Evolutionary conservation across 2,329 filamentous ascomycete genomes (phyloP).

Genomic region (Daldinia sp.): DNA sequence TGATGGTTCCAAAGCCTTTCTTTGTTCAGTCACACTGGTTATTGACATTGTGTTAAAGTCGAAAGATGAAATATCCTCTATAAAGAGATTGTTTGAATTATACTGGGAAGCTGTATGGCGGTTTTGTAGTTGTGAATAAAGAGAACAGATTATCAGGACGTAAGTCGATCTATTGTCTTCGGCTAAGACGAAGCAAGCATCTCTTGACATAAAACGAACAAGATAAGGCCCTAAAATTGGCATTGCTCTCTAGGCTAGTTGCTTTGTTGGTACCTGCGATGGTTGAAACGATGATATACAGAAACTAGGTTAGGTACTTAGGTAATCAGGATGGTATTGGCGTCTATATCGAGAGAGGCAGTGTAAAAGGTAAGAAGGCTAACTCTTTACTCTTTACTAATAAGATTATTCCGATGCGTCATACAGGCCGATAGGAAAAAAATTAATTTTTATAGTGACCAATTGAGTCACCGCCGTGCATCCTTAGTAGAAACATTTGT

Average conservation of each 20-base stretch:
- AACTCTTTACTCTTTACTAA: neutral
- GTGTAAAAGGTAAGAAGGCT: neutral
- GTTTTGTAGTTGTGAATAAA: conserved; percentile 12
- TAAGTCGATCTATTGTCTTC: neutral
- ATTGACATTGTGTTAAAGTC: conserved; percentile 11
- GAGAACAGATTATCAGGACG: neutral
- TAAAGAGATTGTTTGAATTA: conserved; percentile 17
- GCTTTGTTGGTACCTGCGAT: neutral
- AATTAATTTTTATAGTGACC: neutral
- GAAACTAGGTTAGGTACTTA: too few relatives aligned
- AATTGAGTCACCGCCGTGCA: conserved; percentile 15
- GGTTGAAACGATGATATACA: neutral
- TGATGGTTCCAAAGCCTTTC: neutral
- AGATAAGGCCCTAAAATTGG: neutral
- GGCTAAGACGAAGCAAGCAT: too few relatives aligned
- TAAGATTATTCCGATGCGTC: neutral
- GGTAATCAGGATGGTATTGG: neutral
- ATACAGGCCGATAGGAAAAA: neutral
- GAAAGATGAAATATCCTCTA: neutral
- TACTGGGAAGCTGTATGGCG: neutral
- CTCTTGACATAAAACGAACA: neutral
- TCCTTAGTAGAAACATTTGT: neutral
- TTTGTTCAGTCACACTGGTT: neutral
- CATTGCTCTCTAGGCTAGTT: too few relatives aligned
- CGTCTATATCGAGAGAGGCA: neutral